Evolutionary conservation across 2,329 filamentous ascomycete species (phyloP), one percentile per base, ranked within the genome.

Genomic region (Aspergillus fumigatus): DNA sequence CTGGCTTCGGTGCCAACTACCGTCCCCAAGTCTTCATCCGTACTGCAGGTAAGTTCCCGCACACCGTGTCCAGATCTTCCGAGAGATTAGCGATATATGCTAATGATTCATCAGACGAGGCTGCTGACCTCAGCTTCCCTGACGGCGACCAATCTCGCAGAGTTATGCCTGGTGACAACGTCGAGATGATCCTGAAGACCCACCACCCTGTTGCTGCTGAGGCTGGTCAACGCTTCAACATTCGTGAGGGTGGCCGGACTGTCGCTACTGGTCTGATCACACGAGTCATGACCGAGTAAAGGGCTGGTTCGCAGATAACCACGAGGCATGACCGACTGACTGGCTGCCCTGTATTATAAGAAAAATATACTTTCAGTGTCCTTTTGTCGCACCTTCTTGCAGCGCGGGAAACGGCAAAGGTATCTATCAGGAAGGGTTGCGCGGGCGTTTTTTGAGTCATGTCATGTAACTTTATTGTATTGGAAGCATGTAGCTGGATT

Each of bases 91-190:
- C 3, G 26, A 49, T 17, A 45, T 51, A 40, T 55, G 50, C 32
- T 51, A 26, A 50, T 47, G 59, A 55, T 59, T 55, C 51, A 45
- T 17, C 55, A 78, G 84, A 88, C 69, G 85, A 88, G 75, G 80
- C 85, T 55, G 88, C 89, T 70, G 82, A 88, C 56, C 84, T 99
- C 68, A 86, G 82, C 73, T 97, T 93, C 88, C 91, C 92, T 54
- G 92, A 94, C 61, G 87, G 88, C 75, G 88, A 93, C 67, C 77
- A 82, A 62, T 80, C 79, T 76, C 92, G 90, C 83, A 89, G 92
- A 81, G 88, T 97, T 77, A 95, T 96, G 92, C 94, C 94, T 52
- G 94, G 94, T 76, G 94, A 99, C 84, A 99, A 99, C 79, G 86
- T 96, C 65, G 94, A 99, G 83, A 97, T 99, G 92, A 80, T 94